These are phyloP conservation scores for Meira nashicola DNA, from an alignment of 1,284 basidiomycete genomes.

Conservation along the genomic window DNA sequence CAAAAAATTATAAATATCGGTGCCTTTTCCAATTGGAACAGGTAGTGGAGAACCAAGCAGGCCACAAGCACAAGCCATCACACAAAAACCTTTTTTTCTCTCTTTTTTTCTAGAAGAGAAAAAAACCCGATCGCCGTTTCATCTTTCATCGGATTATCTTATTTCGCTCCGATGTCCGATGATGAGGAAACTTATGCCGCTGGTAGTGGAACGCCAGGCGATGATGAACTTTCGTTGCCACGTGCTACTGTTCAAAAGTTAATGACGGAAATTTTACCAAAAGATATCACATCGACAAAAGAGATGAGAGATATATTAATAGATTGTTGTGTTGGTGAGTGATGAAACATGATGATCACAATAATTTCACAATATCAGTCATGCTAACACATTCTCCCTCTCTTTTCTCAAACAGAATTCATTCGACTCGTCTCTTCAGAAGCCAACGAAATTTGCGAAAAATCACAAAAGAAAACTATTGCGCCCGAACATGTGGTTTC, in stretches of 20 bases:
- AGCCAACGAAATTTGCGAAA: slow-evolving; percentile 95
- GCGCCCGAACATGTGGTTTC: slow-evolving; percentile 93
- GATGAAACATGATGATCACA: slow-evolving; percentile 61
- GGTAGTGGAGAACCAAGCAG: too few species aligned
- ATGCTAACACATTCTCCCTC: neutral
- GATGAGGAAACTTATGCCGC: slow-evolving; percentile 13
- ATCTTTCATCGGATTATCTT: too few species aligned
- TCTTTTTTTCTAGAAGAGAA: too few species aligned
- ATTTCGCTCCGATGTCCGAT: slow-evolving; percentile 15
- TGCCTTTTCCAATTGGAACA: too few species aligned
- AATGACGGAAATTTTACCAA: slow-evolving; percentile 87
- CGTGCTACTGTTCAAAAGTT: slow-evolving; percentile 97
- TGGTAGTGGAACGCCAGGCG: slow-evolving; percentile 59
- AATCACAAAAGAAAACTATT: slow-evolving; percentile 98
- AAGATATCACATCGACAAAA: slow-evolving; percentile 84
- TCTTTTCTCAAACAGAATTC: slow-evolving; percentile 82
- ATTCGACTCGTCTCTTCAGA: slow-evolving; percentile 96
- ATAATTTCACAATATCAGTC: neutral
- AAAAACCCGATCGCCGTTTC: too few species aligned
- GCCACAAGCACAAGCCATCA: too few species aligned
- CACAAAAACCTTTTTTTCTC: too few species aligned
- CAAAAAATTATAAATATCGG: too few species aligned
- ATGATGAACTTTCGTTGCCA: slow-evolving; percentile 89
- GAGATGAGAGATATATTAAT: slow-evolving; percentile 94
- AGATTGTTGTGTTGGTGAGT: slow-evolving; percentile 76